Evolutionary conservation across 257 asterid genomes (phyloP).

Genomic region (Solanum neorickii): DNA sequence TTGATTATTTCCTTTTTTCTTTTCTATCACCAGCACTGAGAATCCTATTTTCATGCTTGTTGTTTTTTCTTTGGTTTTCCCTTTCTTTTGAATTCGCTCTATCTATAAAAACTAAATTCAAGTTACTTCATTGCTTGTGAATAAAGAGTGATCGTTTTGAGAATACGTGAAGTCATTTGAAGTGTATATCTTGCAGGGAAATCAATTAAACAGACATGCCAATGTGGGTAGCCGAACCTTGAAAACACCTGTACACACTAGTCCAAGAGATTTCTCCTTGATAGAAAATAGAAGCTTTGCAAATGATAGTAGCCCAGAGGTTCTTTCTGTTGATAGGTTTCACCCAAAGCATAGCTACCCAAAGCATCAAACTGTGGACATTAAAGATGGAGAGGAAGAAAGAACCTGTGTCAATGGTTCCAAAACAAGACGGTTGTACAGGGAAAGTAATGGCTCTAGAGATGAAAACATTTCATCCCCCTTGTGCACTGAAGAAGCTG

Average conservation of each 20-base stretch:
- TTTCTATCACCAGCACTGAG: background rate
- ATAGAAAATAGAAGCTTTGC: slow-evolving; percentile 20
- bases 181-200: slow-evolving; percentile 29
- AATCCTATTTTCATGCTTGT: background rate
- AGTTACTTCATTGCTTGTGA: background rate
- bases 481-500: slow-evolving; percentile 47
- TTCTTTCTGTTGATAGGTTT: slow-evolving; percentile 31
- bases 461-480: slow-evolving; percentile 45
- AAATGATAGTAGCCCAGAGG: slow-evolving; percentile 36
- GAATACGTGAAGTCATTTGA: background rate
- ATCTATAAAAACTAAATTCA: background rate
- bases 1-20: background rate
- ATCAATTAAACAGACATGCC: slow-evolving; percentile 32
- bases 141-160: background rate
- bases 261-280: slow-evolving; percentile 40
- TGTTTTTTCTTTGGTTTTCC: background rate
- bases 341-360: slow-evolving; percentile 18
- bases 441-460: slow-evolving; percentile 49
- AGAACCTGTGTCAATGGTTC: slow-evolving; percentile 26
- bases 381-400: slow-evolving; percentile 44
- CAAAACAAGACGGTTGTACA: slow-evolving; percentile 50
- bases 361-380: slow-evolving; percentile 11
- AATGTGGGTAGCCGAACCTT: slow-evolving; percentile 21
- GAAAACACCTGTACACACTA: slow-evolving; percentile 46
- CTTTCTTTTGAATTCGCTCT: background rate